Evolutionary conservation across 306 rosid species (phyloP), one percentile per base, ranked within the genome.

Genomic region (Crataegus laevigata): DNA sequence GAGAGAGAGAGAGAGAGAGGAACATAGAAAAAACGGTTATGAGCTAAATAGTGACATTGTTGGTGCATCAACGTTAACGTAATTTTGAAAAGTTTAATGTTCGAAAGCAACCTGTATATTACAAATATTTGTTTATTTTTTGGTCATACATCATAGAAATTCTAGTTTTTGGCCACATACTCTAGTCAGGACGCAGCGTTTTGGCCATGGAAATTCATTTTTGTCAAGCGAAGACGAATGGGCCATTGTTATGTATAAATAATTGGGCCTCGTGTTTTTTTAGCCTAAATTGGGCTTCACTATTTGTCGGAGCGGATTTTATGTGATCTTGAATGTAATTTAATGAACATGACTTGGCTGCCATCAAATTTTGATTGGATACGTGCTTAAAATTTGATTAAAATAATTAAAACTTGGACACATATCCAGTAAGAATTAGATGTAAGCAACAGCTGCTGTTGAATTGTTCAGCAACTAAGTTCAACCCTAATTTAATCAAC

Each of bases 1-100:
- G 73, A 34, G 26, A 21, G n/a, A 42, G 50, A 26, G 59, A 21
- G 21, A 51, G 66, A 77, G 69, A 21, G 50, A 75, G 14, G 57
- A 76, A 78, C 70, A 66, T 40, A 71, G 72, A 66, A 82, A 40
- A 79, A 88, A 85, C 84, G 81, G 87, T 81, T 77, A 11, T 7
- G 15, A 42, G 15, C 1, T 15, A 5, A 36, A 36, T 3, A 26
- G 32, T 13, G 17, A 0, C 9, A 21, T 30, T 8, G 47, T 65
- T 65, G 47, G 45, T 34, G 26, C 47, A 65, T 65, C 15, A 0
- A 28, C 25, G 47, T 65, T 36, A 19, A 65, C 36, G 47, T 21
- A 10, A 34, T 21, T 32, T 34, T 2, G 18, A 19, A 34, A 65
- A 21, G 28, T 34, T 65, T 36, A 1, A 65, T 34, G 47, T 11